These are phyloP conservation scores for Blastobotrys arbuscula DNA, from an alignment of 1,139 yeast genomes.

Conservation along the genomic window DNA sequence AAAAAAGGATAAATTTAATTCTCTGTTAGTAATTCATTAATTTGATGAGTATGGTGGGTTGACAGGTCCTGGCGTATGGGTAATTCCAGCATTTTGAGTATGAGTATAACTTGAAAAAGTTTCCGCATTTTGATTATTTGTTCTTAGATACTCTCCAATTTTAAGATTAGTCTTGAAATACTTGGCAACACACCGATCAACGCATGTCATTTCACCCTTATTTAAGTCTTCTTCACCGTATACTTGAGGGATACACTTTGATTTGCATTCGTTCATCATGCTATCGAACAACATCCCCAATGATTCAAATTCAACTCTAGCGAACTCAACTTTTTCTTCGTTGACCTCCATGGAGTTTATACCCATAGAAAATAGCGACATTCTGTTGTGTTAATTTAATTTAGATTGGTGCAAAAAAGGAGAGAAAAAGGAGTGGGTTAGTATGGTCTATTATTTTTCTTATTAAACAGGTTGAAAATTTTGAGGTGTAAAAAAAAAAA, in stretches of 20 bases:
- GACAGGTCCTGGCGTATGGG: background rate
- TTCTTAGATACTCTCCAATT: slow-evolving; percentile 50
- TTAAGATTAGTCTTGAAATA: slow-evolving; percentile 88
- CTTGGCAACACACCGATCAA: slow-evolving; percentile 96
- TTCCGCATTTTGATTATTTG: slow-evolving; percentile 24
- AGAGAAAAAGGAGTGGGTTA: background rate
- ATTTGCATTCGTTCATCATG: slow-evolving; percentile 51
- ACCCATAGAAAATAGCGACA: slow-evolving; percentile 32
- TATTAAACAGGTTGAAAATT: background rate
- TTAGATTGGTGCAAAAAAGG: too few relatives aligned
- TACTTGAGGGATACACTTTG: slow-evolving; percentile 66
- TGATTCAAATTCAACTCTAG: slow-evolving; percentile 72
- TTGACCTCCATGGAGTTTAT: slow-evolving; percentile 44
- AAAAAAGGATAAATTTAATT: too few relatives aligned
- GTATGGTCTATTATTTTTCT: background rate
- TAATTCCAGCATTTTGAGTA: slow-evolving; percentile 6
- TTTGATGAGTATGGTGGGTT: background rate
- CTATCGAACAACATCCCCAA: slow-evolving; percentile 60
- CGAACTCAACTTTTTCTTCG: slow-evolving; percentile 61
- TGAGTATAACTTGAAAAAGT: slow-evolving; percentile 13
- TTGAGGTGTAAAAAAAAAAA: background rate
- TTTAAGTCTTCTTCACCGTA: slow-evolving; percentile 78
- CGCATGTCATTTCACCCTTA: slow-evolving; percentile 83
- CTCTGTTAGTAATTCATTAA: too few relatives aligned
- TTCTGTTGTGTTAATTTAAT: slow-evolving; percentile 8